Conservation (phyloP, 1,139 yeast species). For the Ashbya aceris region DNA sequence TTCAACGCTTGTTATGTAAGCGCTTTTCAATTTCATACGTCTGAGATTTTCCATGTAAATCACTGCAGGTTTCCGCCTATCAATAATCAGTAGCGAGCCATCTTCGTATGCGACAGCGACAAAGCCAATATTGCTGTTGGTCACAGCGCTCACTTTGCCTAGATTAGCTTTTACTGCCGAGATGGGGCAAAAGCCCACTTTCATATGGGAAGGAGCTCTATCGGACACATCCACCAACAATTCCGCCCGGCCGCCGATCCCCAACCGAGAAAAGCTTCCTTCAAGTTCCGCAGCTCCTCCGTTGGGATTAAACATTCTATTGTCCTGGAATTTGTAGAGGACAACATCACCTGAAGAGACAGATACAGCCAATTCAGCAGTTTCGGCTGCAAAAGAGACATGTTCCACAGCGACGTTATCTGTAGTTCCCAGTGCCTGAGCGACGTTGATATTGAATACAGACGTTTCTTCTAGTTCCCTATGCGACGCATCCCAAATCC, state of each 20-base stretch:
- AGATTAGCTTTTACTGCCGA: constrained; percentile 42
- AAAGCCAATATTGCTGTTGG: constrained; percentile 72
- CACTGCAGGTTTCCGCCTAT: constrained; percentile 77
- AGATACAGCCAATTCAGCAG: constrained; percentile 65
- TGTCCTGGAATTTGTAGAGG: constrained; percentile 63
- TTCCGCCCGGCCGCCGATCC: constrained; percentile 20
- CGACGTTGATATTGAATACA: constrained; percentile 46
- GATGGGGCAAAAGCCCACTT: constrained; percentile 65
- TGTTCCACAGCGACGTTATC: constrained; percentile 40
- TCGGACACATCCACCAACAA: constrained; percentile 31
- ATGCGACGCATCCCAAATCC: constrained; percentile 74
- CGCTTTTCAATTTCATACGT: constrained; percentile 19
- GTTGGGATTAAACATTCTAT: constrained; percentile 34
- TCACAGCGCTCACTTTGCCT: constrained; percentile 48
- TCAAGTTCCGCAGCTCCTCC: constrained; percentile 24
- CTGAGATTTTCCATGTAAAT: constrained; percentile 45
- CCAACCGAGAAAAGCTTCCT: constrained; percentile 28
- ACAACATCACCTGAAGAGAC: constrained; percentile 61
- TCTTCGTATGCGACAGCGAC: constrained; percentile 72
- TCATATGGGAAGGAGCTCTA: constrained; percentile 36
- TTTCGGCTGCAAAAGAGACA: constrained; percentile 68
- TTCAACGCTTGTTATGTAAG: constrained; percentile 51
- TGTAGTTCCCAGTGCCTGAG: constrained; percentile 38
- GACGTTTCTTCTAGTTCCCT: constrained; percentile 62
- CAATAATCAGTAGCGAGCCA: constrained; percentile 69